Base-by-base conservation (phyloP, 306 rosid species). In the Senna siamea region DNA sequence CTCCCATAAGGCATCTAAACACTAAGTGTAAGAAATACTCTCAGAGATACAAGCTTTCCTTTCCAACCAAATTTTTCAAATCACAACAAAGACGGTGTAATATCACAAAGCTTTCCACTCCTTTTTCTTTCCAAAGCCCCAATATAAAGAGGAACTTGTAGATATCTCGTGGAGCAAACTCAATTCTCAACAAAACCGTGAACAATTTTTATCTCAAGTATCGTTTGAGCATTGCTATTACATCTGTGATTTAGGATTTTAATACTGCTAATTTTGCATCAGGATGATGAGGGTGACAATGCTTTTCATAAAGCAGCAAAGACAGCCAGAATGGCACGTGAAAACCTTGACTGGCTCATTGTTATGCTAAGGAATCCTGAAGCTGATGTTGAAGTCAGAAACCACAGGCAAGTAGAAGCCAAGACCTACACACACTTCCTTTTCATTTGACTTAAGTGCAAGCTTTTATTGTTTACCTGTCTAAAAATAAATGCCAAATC, bases 251-350 rank as follows among this genome's bases (percentile, higher is more conserved):
- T 67, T 51, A 3, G 5, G 44, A 66, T 66, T 35, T 37, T 69
- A 66, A 78, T 46, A 23, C 28, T 82, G 77, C 57, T 61, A 7
- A 32, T 70, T 28, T 20, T 77, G 20, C 74, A 23, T 77, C 81
- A 86, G 96, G 89, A 87, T 75, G 96, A 90, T 54, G 96, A 90
- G 68, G 96, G 93, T 40, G 84, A 88, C 60, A 90, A 79, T 79
- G 86, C 96, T 71, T 82, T 90, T 60, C 96, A 90, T 71, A 86
- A 85, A 74, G 91, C 93, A 64, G 93, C 93, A 18, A 90, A 90
- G 53, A 84, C 96, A 19, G 91, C 96, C 40, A 90, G 72, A 81
- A 84, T 79, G 87, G 81, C 84, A 48, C 93, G 93, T 70, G 93
- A 90, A 81, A 90, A 88, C 78, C 90, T 90, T 77, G 88, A 82